These are phyloP conservation scores for Chrysanthemum seticuspe DNA, from an alignment of 129 eudicot genomes.

Conservation along the genomic window DNA sequence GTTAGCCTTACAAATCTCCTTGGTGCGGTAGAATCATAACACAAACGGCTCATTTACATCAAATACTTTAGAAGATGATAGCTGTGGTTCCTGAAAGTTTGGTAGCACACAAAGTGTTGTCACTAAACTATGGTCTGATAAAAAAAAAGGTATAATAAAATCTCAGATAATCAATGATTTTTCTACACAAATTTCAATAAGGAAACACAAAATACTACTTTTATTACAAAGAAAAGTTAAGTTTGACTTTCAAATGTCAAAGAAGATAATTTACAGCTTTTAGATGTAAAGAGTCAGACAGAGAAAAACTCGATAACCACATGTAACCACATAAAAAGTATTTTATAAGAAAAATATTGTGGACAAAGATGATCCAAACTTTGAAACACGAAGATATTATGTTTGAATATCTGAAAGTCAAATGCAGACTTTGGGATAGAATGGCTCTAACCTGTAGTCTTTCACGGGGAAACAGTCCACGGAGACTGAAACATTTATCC, in stretches of 20 bases:
- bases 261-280: too few relatives aligned
- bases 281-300: too few relatives aligned
- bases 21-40: constrained; percentile 15
- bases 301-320: too few relatives aligned
- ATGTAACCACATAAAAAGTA: neutral
- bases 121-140: too few relatives aligned
- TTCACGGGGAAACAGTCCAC: constrained; percentile 52
- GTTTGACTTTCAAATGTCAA: too few relatives aligned
- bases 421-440: constrained; percentile 12
- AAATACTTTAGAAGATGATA: constrained; percentile 56
- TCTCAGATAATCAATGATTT: too few relatives aligned
- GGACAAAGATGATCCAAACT: neutral
- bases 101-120: neutral
- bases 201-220: too few relatives aligned
- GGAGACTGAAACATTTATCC: constrained; percentile 39
- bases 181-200: too few relatives aligned
- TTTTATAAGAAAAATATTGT: neutral
- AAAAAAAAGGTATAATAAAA: too few relatives aligned
- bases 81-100: constrained; percentile 51
- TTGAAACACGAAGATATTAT: neutral
- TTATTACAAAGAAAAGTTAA: too few relatives aligned
- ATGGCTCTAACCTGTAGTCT: constrained; percentile 45
- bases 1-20: neutral
- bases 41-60: constrained; percentile 33
- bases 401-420: constrained; percentile 15